Base-by-base conservation (phyloP, 1,284 basidiomycete genomes). In the Microbotryum scabiosae region DNA sequence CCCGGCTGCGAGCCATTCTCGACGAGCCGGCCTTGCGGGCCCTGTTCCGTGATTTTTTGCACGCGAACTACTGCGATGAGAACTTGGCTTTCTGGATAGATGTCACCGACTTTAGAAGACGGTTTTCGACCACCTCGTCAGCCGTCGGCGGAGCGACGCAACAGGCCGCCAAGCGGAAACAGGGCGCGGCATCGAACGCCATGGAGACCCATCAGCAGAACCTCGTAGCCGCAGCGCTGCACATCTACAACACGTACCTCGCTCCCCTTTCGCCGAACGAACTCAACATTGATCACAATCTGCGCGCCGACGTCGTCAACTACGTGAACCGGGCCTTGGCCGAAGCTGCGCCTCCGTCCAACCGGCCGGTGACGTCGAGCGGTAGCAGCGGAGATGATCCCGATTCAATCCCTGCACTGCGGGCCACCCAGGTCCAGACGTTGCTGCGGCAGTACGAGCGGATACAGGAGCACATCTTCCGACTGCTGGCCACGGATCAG, bases 181-280 rank as follows among this genome's bases (percentile, higher is more conserved):
- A 85, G 30, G 86, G 88, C 30, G 60, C 62, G 16, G 70, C 68
- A 8, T 60, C 65, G 32, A 70, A 67, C 51, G 89, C 92, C 5
- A 97, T 97, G 94, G 94, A 97, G 78, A 85, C 84, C 70, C 94
- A 98, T 75, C 93, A 98, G 79, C 90, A 94, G 74, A 84, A 90
- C 50, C 80, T 98, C 69, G 92, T 97, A 70, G 85, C 88, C 68
- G 93, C 90, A 70, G 92, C 94, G 3, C 92, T 94, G 69, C 83
- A 88, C 61, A 97, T 98, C 70, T 91, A 90, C 79, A 87, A 88
- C 81, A 92, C 85, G 56, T 98, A 97, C 73, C 85, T 98, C 32
- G 94, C 93, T 0, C 93, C 92, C 0, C 89, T 90, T 26, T 93
- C 90, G 73, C 88, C 87, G 62, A 91, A 86, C 76, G 94, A 98